Evolutionary conservation across 2,329 filamentous ascomycete genomes (phyloP).

Genomic region (Epicoccum sorghinum): DNA sequence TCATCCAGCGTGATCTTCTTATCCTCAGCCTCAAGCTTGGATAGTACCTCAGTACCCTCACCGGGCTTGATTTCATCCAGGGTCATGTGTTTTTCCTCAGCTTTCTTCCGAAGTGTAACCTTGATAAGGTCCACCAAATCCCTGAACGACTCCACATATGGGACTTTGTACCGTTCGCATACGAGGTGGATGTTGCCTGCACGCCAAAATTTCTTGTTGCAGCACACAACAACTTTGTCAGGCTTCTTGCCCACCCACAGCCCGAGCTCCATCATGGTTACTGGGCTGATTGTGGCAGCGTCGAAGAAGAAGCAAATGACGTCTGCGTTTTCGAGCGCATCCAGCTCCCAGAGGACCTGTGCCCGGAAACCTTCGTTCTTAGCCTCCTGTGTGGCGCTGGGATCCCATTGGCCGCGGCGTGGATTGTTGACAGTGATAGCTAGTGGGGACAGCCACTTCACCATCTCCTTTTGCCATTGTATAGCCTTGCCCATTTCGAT

Average conservation of each 20-base stretch:
- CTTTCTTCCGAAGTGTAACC: no score
- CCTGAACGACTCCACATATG: conserved; percentile 52
- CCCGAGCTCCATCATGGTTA: conserved; percentile 67
- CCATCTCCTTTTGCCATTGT: conserved; percentile 61
- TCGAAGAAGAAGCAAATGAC: conserved; percentile 65
- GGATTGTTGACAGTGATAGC: conserved; percentile 66
- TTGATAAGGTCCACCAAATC: conserved; percentile 42
- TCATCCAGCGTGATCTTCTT: no score
- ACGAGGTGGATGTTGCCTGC: conserved; percentile 67
- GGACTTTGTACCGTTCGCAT: conserved; percentile 57
- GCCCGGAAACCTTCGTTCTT: conserved; percentile 52
- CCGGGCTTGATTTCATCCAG: no score
- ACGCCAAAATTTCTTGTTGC: conserved; percentile 60
- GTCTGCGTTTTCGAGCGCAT: conserved; percentile 59
- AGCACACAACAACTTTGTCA: conserved; percentile 60
- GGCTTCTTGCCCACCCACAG: conserved; percentile 50
- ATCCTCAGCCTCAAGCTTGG: no score
- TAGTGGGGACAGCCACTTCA: conserved; percentile 46
- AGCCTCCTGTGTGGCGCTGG: conserved; percentile 56
- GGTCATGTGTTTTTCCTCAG: no score
- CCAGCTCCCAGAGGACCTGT: conserved; percentile 68
- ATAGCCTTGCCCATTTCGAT: conserved; percentile 54
- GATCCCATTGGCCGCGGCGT: conserved; percentile 62
- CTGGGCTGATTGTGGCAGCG: conserved; percentile 58
- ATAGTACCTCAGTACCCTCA: no score